Evolutionary conservation across 805 yeast species (phyloP), one percentile per base, ranked within the genome.

Genomic region (Candida mattraensis): DNA sequence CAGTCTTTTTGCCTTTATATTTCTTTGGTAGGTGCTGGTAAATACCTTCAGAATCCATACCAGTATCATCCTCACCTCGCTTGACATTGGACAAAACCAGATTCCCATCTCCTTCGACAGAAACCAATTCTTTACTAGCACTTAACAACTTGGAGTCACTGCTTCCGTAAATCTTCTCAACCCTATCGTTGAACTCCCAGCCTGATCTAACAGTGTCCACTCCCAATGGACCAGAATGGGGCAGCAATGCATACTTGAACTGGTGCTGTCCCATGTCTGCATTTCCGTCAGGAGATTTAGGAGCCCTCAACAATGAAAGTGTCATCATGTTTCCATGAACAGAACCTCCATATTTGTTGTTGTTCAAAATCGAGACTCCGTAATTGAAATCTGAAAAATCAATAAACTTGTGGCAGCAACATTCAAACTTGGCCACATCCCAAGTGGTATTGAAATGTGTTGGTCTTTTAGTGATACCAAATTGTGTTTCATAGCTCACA

Each of bases 391-490:
- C 98, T 17, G 95, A 83, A 51, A 85, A 79, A 58, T 91, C 99
- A 50, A 94, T 91, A 64, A 87, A 91, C 55, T 86, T 86, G 61
- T 93, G 99, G 53, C 84, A 87, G 54, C 96, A 86, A 8, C 88
- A 96, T 63, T 91, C 99, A 60, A 91, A 91, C 59, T 88, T 89
- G 39, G 98, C 98, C 21, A 83, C 83, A 54, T 91, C 99, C 98
- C 98, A 91, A 1, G 87, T 69, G 0, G 99, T 91, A 58, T 91
- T 93, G 66, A 70, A 91, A 61, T 91, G 97, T 0, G 98, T 91
- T 30, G 98, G 95, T 48, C 98, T 77, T 52, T 76, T 80, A 5
- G 95, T 91, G 29, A 85, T 63, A 35, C 99, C 99, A 62, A 86
- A 91, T 59, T 89, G 96, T 2, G 97, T 88, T 60, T 91, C 99